Percentiles rank a stretch among this genome's conserved stretches.
phyloP scores from a whole-genome alignment of 768 basidiomycete genomes.

The Chalciporus piperatus region DNA sequence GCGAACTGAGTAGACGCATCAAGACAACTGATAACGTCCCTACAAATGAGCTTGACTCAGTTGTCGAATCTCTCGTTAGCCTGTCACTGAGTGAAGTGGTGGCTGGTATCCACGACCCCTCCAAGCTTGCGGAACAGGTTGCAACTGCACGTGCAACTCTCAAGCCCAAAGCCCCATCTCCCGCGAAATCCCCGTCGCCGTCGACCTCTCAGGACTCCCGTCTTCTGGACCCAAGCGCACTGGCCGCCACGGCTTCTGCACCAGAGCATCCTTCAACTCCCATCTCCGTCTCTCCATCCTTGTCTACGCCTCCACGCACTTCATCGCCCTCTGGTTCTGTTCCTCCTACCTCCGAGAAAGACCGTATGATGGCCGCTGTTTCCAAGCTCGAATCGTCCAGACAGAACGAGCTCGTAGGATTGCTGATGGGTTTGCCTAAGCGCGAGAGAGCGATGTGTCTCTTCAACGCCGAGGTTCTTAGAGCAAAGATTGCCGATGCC shows the following conservation, averaged over 20 bases:
- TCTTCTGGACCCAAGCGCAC: constrained; percentile 57
- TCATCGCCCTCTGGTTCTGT: constrained; percentile 69
- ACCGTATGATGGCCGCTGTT: constrained; percentile 70
- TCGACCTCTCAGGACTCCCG: constrained; percentile 70
- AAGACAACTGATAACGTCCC: constrained; percentile 55
- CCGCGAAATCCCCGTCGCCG: constrained; percentile 51
- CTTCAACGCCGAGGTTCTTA: constrained; percentile 80
- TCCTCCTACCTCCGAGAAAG: constrained; percentile 67
- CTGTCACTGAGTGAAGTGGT: constrained; percentile 77
- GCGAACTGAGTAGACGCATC: constrained; percentile 76
- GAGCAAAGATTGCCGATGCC: constrained; percentile 77
- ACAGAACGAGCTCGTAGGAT: constrained; percentile 64
- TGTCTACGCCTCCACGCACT: constrained; percentile 81
- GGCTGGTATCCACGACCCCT: constrained; percentile 67
- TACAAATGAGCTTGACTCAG: constrained; percentile 51
- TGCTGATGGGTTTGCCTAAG: constrained; percentile 85
- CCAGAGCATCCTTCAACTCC: constrained; percentile 89
- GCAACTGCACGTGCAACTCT: constrained; percentile 36
- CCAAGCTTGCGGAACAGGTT: constrained; percentile 65
- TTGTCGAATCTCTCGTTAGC: constrained; percentile 71
- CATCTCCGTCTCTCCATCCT: constrained; percentile 68
- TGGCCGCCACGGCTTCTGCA: constrained; percentile 79
- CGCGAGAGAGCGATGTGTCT: constrained; percentile 88
- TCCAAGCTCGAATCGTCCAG: constrained; percentile 58
- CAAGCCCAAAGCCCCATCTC: constrained; percentile 37